Percentiles rank a stretch among this genome's conserved stretches.
These are phyloP conservation scores for Dendrobium catenatum DNA, from an alignment of 106 monocot genomes.

Conservation along the genomic window DNA sequence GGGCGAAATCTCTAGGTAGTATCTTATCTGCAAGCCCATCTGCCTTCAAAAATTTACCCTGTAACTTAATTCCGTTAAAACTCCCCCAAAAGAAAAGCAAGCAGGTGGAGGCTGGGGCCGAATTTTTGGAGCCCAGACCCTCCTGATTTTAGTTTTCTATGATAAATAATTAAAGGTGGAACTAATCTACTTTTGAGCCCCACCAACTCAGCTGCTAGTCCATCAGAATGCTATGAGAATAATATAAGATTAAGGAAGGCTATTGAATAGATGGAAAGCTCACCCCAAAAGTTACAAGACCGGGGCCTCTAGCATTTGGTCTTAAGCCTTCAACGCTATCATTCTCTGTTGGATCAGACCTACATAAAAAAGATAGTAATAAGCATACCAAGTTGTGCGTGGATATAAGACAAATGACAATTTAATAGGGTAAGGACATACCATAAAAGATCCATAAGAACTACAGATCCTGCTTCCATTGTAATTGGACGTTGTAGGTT, in stretches of 20 bases:
- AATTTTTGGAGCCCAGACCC: too few species aligned
- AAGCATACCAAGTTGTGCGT: not conserved
- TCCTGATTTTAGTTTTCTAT: too few species aligned
- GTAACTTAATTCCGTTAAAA: too few species aligned
- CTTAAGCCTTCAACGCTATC: constrained; percentile 98
- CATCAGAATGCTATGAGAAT: not conserved
- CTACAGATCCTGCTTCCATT: constrained; percentile 97
- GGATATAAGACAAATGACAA: not conserved
- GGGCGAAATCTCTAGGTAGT: too few species aligned
- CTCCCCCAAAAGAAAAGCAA: too few species aligned
- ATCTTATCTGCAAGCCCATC: too few species aligned
- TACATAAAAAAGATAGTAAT: constrained; percentile 16
- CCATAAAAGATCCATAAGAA: constrained; percentile 98
- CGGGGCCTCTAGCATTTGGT: constrained; percentile 99
- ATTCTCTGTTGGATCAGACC: constrained; percentile 99
- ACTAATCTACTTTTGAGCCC: too few species aligned
- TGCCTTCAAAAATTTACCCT: too few species aligned
- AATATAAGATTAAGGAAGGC: not conserved
- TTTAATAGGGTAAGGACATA: constrained; percentile 8
- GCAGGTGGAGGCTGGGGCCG: too few species aligned
- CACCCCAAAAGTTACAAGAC: constrained; percentile 98
- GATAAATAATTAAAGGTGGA: too few species aligned
- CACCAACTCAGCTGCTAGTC: too few species aligned
- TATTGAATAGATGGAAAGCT: not conserved
- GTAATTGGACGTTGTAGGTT: constrained; percentile 93